Base-by-base conservation (phyloP, 2,329 filamentous ascomycete genomes). In the Hypoxylon sp. region DNA sequence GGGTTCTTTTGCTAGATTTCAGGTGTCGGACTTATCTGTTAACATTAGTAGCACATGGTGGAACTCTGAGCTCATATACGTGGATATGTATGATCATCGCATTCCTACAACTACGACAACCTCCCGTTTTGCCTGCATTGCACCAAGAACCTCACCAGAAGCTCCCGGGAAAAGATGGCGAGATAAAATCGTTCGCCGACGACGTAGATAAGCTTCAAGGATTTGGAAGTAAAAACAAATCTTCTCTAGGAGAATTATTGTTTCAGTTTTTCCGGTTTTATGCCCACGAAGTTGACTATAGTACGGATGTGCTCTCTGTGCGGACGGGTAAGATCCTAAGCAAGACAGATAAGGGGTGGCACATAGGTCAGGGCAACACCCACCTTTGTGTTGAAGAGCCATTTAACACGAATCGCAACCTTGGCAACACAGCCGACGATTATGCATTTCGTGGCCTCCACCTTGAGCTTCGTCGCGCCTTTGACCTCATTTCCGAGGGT, bases 81-180 rank as follows among this genome's bases (percentile, higher is more conserved):
- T 99, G 96, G 96, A 98, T 98, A 78, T 99, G 96, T 81, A 89
- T 99, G 86, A 97, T 98, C 73, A 92, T 99, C 78, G 97, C 94
- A 73, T 99, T 98, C 77, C 86, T 99, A 26, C 96, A 99, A 81
- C 92, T 94, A 56, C 90, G 94, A 74, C 87, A 91, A 66, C 92
- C 94, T 14, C 92, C 95, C 0, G 88, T 99, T 60, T 82, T 99
- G 22, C 96, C 96, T 3, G 90, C 92, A 14, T 85, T 99, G 35
- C 96, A 98, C 78, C 91, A 94, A 76, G 86, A 88, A 22, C 85
- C 88, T 3, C 86, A 91, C 72, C 84, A 90, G 71, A 88, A 88
- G 73, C 82, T 87, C 58, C 81, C 87, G 9, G 85, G 86, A 19
- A 82, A 88, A 39, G 89, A 92, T 67, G 93, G 92, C 10, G 83